phyloP scores from a whole-genome alignment of 2,329 filamentous ascomycete genomes.

The Knufia fluminis region DNA sequence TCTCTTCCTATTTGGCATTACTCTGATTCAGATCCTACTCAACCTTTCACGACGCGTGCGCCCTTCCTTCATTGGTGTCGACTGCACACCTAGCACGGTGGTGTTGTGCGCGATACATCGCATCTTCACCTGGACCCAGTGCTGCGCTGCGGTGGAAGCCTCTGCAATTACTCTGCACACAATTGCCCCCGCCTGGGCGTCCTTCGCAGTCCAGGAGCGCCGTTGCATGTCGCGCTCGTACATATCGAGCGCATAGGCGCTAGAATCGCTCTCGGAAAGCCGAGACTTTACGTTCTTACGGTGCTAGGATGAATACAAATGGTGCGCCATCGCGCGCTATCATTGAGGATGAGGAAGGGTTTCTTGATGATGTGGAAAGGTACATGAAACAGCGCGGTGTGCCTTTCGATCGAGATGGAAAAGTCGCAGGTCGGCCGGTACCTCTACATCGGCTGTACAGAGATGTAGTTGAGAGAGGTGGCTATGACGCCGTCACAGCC shows the following conservation, averaged over 20 bases:
- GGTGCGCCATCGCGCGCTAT: constrained; percentile 9
- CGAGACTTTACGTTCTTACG: not conserved
- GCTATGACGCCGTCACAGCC: constrained; percentile 75
- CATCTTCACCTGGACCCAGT: no score
- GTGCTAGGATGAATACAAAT: constrained; percentile 4
- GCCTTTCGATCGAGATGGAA: constrained; percentile 67
- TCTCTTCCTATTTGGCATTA: no score
- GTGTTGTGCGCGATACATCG: no score
- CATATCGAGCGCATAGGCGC: constrained; percentile 1
- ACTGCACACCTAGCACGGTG: no score
- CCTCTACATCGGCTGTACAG: constrained; percentile 73
- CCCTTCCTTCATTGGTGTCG: no score
- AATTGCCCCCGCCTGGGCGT: no score
- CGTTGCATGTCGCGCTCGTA: not conserved
- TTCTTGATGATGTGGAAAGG: constrained; percentile 61
- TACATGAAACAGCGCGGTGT: constrained; percentile 65
- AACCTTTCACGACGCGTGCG: not conserved
- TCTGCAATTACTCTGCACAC: no score
- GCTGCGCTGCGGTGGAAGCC: no score
- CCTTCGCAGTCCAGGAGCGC: not conserved
- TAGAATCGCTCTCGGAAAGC: not conserved
- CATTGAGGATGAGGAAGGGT: constrained; percentile 60
- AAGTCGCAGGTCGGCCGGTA: constrained; percentile 65
- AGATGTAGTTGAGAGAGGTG: constrained; percentile 64
- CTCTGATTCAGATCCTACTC: no score